Percentiles rank a stretch among this genome's conserved stretches.
phyloP scores from a whole-genome alignment of 129 eudicot genomes.

The Ambrosia trifida region DNA sequence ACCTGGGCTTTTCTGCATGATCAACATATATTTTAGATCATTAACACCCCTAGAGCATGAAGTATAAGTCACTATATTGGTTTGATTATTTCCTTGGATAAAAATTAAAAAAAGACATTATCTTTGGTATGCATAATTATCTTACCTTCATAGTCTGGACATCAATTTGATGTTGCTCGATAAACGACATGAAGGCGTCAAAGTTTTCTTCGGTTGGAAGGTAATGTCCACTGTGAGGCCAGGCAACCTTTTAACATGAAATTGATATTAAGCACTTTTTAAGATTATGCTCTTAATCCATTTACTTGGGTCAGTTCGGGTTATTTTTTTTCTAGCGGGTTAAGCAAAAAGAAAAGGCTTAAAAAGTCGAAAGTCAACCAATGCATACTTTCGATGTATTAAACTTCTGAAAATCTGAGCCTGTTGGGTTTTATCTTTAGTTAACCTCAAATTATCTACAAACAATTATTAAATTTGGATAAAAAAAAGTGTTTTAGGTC shows the following conservation, averaged over 20 bases:
- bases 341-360: no score
- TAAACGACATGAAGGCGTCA: no score
- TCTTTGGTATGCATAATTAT: no score
- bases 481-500: background rate
- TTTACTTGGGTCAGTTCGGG: background rate
- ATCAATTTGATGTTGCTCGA: no score
- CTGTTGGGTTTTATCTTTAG: no score
- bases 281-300: background rate
- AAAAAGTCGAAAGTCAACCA: background rate
- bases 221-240: no score
- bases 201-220: no score
- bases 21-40: background rate
- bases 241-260: slow-evolving; percentile 56
- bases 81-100: no score
- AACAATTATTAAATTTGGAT: background rate
- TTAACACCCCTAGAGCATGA: no score
- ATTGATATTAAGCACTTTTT: slow-evolving; percentile 9
- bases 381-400: background rate
- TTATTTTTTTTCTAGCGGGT: background rate
- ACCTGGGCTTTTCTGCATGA: slow-evolving; percentile 53
- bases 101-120: slow-evolving; percentile 27
- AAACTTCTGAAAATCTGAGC: background rate
- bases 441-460: background rate
- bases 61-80: no score
- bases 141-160: no score